Conservation (phyloP, 768 basidiomycete species). For the Pleurotus djamor region DNA sequence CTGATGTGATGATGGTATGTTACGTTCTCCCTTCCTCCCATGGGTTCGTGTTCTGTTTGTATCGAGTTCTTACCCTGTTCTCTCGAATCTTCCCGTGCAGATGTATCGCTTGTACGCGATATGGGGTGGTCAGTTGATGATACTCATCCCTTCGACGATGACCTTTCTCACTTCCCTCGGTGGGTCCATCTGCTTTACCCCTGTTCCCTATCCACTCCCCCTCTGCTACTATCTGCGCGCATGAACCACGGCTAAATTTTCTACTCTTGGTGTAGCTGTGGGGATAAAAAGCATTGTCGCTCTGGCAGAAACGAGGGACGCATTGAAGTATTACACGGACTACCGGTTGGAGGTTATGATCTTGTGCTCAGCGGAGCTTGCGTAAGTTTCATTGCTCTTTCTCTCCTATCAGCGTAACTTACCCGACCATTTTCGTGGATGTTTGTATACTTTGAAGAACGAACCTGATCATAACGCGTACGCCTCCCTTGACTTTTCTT, state of each 20-base stretch:
- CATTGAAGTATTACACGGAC: not conserved
- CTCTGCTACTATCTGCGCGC: not conserved
- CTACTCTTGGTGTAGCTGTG: not conserved
- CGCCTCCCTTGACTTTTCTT: too few relatives aligned
- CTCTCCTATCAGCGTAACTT: not conserved
- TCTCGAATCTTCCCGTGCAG: too few relatives aligned
- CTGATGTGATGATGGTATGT: not conserved
- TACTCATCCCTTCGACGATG: not conserved
- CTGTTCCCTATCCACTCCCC: too few relatives aligned
- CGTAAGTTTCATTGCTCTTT: not conserved
- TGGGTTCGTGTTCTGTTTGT: too few relatives aligned
- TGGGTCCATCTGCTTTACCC: not conserved
- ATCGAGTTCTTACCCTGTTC: too few relatives aligned
- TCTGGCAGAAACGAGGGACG: not conserved
- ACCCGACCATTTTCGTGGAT: not conserved
- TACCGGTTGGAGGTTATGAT: not conserved
- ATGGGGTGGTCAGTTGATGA: not conserved
- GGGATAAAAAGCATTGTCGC: not conserved
- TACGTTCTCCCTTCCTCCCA: too few relatives aligned
- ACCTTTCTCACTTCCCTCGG: not conserved
- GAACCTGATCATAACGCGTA: not conserved
- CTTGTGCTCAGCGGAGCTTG: not conserved
- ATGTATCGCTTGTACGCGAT: not conserved
- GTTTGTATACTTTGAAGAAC: not conserved
- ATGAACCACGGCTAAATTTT: too few relatives aligned